Evolutionary conservation across 352 stramenopile genomes (phyloP), one percentile per base, ranked within the genome.

Genomic region (Phytophthora foliorum): DNA sequence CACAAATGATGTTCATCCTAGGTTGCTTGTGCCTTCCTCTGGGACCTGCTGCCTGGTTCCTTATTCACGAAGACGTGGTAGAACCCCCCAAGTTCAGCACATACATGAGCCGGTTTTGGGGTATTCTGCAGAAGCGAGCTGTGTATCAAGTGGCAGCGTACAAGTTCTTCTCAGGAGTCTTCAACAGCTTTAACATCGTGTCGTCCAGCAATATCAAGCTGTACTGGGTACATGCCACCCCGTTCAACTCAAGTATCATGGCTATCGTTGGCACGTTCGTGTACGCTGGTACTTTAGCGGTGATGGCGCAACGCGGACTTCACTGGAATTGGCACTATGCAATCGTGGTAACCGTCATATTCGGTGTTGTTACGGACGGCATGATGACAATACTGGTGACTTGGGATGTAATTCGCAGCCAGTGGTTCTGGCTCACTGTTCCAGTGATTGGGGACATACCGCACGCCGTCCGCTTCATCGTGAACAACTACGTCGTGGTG

Each of bases 141-240:
- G 74, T 92, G 27, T 90, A 84, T 38, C 80, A 91, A 70, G 72
- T 91, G 5, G 72, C 67, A 7, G 72, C 72, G 10, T 92, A 91
- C 69, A 84, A 88, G 41, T 91, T 91, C 62, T 86, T 90, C 64
- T 84, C 77, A 1, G 75, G 67, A 0, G 69, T 90, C 8, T 89
- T 90, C 59, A 80, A 87, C 61, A 86, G 69, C 50, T 90, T 92
- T 54, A 89, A 86, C 56, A 84, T 79, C 34, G 80, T 87, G 11
- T 73, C 74, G 0, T 83, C 71, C 11, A 82, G 77, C 46, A 81
- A 84, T 52, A 84, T 90, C 53, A 81, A 87, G 39, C 25, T 76
- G 4, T 77, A 76, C 49, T 90, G 80, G 84, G 78, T 86, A 13
- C 81, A 90, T 25, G 81, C 78, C 7, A 88, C 79, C 9, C 74